Evolutionary conservation across 768 basidiomycete species (phyloP).

Genomic region (Candolleomyces aberdarensis): DNA sequence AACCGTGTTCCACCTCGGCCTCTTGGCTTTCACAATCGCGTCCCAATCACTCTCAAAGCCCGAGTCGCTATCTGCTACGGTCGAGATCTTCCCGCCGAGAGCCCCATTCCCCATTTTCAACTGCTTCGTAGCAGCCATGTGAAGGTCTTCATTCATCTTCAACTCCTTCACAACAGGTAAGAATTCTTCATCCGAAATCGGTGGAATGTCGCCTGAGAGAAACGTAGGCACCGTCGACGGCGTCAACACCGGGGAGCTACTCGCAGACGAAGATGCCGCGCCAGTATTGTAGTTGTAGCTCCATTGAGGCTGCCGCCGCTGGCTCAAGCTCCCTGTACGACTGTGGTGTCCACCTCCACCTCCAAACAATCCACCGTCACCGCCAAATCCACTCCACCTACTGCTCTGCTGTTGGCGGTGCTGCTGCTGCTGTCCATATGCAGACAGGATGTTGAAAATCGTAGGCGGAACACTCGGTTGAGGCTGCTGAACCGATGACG

Average conservation of each 20-base stretch:
- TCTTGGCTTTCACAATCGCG: neutral
- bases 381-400: neutral
- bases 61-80: neutral
- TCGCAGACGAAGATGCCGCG: slow-evolving; percentile 13
- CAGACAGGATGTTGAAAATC: slow-evolving; percentile 35
- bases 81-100: neutral
- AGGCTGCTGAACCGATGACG: slow-evolving; percentile 21
- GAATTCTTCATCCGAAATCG: slow-evolving; percentile 20
- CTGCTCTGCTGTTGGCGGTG: slow-evolving; percentile 6
- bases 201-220: slow-evolving; percentile 21
- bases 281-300: neutral
- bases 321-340: too few species aligned
- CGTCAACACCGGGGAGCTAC: slow-evolving; percentile 21
- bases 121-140: slow-evolving; percentile 22
- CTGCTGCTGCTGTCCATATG: slow-evolving; percentile 18
- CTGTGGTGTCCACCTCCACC: too few species aligned
- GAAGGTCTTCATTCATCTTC: too few species aligned
- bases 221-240: slow-evolving; percentile 26
- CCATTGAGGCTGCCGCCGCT: too few species aligned
- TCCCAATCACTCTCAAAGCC: neutral
- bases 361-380: too few species aligned
- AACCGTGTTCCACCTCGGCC: slow-evolving; percentile 1
- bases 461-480: slow-evolving; percentile 38
- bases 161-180: too few species aligned
- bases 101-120: slow-evolving; percentile 1